phyloP scores from a whole-genome alignment of 257 asterid species.

The Solanum piurae region DNA sequence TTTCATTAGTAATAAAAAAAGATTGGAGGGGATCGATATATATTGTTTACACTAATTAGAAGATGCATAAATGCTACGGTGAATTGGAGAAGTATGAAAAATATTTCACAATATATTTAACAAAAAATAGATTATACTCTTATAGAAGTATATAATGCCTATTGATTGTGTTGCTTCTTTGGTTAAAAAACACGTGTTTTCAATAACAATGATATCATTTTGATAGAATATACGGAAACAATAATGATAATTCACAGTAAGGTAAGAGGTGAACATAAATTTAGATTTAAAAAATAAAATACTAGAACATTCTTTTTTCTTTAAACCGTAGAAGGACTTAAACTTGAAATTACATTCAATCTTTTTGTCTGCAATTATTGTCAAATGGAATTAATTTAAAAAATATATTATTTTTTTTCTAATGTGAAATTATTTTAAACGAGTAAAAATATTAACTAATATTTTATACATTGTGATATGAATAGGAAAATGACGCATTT shows the following conservation, averaged over 20 bases:
- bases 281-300: not conserved
- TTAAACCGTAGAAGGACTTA: not conserved
- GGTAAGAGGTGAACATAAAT: not conserved
- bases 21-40: no score
- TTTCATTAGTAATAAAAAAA: no score
- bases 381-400: not conserved
- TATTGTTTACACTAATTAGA: not conserved
- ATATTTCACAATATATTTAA: not conserved
- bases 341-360: not conserved
- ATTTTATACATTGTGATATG: not conserved
- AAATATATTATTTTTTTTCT: not conserved
- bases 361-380: not conserved
- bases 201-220: not conserved
- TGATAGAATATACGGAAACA: not conserved
- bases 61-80: not conserved
- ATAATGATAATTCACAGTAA: not conserved
- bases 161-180: not conserved
- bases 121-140: not conserved
- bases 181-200: not conserved
- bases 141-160: not conserved
- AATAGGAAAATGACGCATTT: not conserved
- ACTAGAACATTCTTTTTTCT: not conserved
- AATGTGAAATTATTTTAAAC: not conserved
- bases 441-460: not conserved
- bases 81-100: not conserved